Conservation (phyloP, 345 rosid genomes). For the Cochlearia excelsa region DNA sequence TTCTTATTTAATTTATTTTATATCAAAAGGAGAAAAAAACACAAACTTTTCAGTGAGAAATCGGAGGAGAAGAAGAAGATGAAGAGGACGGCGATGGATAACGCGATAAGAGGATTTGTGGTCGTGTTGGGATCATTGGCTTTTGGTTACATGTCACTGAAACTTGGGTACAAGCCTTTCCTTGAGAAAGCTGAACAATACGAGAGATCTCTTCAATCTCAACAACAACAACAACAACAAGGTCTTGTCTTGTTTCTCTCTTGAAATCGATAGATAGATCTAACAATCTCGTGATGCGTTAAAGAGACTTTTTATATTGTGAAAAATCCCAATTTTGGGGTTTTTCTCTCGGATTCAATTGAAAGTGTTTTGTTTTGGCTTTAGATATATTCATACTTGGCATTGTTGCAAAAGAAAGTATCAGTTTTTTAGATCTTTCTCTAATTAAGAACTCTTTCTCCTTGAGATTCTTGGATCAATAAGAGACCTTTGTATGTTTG, state of each 20-base stretch:
- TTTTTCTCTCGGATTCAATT: too few relatives aligned
- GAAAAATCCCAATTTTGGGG: too few relatives aligned
- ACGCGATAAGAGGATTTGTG: constrained; percentile 35
- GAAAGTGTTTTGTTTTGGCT: too few relatives aligned
- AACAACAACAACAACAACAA: constrained; percentile 27
- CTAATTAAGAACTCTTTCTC: too few relatives aligned
- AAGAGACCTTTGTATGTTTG: neutral
- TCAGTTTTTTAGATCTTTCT: too few relatives aligned
- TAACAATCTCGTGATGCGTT: too few relatives aligned
- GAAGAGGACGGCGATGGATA: constrained; percentile 41
- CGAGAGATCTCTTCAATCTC: constrained; percentile 31
- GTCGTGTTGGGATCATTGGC: constrained; percentile 71
- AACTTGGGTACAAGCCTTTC: constrained; percentile 70
- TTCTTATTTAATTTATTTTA: neutral
- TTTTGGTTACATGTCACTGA: constrained; percentile 61
- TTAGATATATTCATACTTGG: too few relatives aligned
- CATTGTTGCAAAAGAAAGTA: too few relatives aligned
- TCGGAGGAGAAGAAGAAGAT: constrained; percentile 22
- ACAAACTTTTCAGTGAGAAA: neutral
- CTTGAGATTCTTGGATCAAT: too few relatives aligned
- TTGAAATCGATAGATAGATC: neutral
- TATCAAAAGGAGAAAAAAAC: neutral
- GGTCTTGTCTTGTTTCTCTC: constrained; percentile 20
- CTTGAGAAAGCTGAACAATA: constrained; percentile 49
- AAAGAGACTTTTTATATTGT: too few relatives aligned